Base-by-base conservation (phyloP, 2,329 filamentous ascomycete species). In the Fusarium equiseti region DNA sequence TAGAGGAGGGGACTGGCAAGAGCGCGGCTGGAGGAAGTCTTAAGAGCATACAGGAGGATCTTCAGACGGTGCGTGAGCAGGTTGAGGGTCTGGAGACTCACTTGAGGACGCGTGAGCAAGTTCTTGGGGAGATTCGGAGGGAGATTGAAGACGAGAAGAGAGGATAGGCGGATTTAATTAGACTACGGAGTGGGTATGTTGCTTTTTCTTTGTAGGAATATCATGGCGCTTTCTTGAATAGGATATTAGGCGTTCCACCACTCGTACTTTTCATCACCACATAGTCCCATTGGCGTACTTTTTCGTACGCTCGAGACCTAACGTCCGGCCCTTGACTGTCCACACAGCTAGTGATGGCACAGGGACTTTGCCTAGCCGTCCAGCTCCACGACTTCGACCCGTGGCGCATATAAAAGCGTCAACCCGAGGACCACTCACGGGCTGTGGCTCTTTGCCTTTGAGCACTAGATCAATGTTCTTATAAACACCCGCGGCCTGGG, bases 1-100 rank as follows among this genome's bases (percentile, higher is more conserved):
- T 94, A 80, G 91, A 96, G 81, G 88, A 89, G 69, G 92, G 92
- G 31, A 87, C 88, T 58, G 90, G 88, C 69, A 91, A 87, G 82
- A 89, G 84, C 54, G 90, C 90, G 76, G 88, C 87, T 10, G 94
- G 93, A 0, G 89, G 91, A 68, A 88, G 88, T 66, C 79, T 98
- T 66, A 92, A 94, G 81, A 89, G 90, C 40, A 89, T 98, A 44
- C 85, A 89, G 62, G 95, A 97, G 40, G 96, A 99, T 81, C 88
- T 99, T 78, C 88, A 92, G 75, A 92, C 93, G 48, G 93, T 99
- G n/a, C 91, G 89, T 76, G 95, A 98, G 82, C 95, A 99, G 84
- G 91, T 99, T 4, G 94, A 98, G 72, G 94, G 95, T 1, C 80
- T 99, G 72, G 94, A 97, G 83, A 83, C 85, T 66, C 96, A 99